Evolutionary conservation across 768 basidiomycete species (phyloP), one percentile per base, ranked within the genome.

Genomic region (Termitomyces sp.): DNA sequence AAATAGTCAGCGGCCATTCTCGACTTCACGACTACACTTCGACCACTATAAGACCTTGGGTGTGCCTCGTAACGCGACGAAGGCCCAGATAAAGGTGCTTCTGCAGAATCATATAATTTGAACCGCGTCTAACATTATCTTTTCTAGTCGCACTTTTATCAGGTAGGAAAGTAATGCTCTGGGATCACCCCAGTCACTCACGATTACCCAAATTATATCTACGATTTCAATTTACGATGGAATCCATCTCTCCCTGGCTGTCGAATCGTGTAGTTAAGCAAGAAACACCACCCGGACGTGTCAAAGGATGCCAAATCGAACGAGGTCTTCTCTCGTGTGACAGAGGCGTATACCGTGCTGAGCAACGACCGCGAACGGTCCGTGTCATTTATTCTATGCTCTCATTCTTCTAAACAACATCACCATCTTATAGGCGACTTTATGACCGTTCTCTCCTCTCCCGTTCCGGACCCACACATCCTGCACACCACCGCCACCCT

Each of bases 231-330:
- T n/a, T 27, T 11, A 34, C 19, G 21, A 16, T 49, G 7, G 8
- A 27, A 29, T 19, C 34, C 16, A 42, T 56, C 32, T 21, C 16
- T 11, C 19, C 21, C 14, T 53, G 32, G 14, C 32, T 25, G 23
- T n/a, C 31, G 16, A 41, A 52, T 41, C 49, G 27, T 59, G 29
- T 56, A 78, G 76, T 61, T 79, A 58, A 79, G 78, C 68, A 80
- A 78, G 63, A 64, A 66, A 56, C 77, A 80, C 56, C 80, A 81
- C 61, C 80, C 80, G 1, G 80, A 81, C 57, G 69, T 81, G 23
- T 74, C 79, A 4, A 71, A 75, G 12, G 76, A 79, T 46, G 72
- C 73, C 4, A 63, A 65, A 27, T 77, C 78, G 5, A 68, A 65
- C 37, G 68, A 72, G 7, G 58, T 75, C 5, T 81, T 77, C 56